Conservation (phyloP, 352 stramenopile genomes). For the Phytophthora citricola region DNA sequence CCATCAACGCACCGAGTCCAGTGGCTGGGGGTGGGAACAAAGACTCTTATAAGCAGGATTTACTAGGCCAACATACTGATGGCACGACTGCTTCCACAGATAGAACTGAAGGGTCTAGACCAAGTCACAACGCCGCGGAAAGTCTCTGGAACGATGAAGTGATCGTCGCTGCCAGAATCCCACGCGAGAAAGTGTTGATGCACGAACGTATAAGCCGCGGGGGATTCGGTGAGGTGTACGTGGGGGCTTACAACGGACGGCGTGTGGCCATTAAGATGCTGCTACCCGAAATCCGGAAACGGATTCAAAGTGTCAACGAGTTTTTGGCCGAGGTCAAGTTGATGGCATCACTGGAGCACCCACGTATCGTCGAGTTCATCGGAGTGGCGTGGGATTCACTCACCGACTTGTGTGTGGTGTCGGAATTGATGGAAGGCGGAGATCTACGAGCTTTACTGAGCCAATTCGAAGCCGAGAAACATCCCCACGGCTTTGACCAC, state of each 20-base stretch:
- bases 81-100: no score
- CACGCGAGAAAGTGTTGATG: constrained; percentile 35
- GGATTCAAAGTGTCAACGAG: constrained; percentile 42
- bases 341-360: constrained; percentile 52
- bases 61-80: no score
- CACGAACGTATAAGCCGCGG: constrained; percentile 34
- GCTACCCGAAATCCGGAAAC: constrained; percentile 38
- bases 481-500: constrained; percentile 6
- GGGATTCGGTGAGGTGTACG: constrained; percentile 42
- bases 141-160: constrained; percentile 24
- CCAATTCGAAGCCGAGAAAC: neutral
- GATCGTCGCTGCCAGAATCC: constrained; percentile 33
- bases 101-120: no score
- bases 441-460: constrained; percentile 36
- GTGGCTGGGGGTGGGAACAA: no score
- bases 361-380: constrained; percentile 23
- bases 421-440: constrained; percentile 48
- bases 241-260: constrained; percentile 36
- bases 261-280: constrained; percentile 56
- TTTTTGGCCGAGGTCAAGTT: constrained; percentile 55
- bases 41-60: no score
- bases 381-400: constrained; percentile 44
- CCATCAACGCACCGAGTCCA: no score
- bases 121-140: no score
- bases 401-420: constrained; percentile 33